phyloP scores from a whole-genome alignment of 768 basidiomycete genomes.

The Boletus tomentosulus region DNA sequence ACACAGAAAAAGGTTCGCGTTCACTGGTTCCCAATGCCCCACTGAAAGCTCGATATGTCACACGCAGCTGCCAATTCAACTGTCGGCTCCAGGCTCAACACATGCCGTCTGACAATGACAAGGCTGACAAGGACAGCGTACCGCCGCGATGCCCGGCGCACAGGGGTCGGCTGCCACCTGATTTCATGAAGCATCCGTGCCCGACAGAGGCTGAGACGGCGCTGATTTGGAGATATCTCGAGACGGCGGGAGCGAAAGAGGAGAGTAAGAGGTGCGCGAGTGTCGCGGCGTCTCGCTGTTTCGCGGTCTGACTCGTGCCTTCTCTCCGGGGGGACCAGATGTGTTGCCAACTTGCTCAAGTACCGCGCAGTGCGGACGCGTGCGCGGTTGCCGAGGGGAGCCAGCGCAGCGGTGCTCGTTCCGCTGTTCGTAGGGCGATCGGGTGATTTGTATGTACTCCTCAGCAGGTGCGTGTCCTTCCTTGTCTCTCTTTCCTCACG shows the following conservation, averaged over 20 bases:
- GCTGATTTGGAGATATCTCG: slow-evolving; percentile 7
- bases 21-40: not conserved
- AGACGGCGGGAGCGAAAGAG: slow-evolving; percentile 7
- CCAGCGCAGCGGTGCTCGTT: slow-evolving; percentile 74
- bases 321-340: slow-evolving; percentile 6
- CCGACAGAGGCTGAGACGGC: slow-evolving; percentile 3
- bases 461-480: slow-evolving; percentile 62
- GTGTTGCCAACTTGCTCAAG: slow-evolving; percentile 22
- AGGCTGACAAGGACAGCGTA: not conserved
- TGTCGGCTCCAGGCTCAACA: not conserved
- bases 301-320: not conserved
- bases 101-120: not conserved
- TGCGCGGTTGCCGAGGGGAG: slow-evolving; percentile 49
- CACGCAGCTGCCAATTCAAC: not conserved
- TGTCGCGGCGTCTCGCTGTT: not conserved
- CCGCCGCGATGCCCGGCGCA: not conserved
- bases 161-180: not conserved
- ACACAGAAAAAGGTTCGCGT: not conserved
- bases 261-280: slow-evolving; percentile 20
- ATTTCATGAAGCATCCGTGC: slow-evolving; percentile 20
- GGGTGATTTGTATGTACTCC: slow-evolving; percentile 80
- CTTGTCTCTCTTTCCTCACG: not conserved
- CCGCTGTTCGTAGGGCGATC: slow-evolving; percentile 80
- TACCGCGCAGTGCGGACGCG: slow-evolving; percentile 25
- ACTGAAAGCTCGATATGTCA: not conserved